These are phyloP conservation scores for Venturia pyrina DNA, from an alignment of 2,329 filamentous ascomycete genomes.

Conservation along the genomic window DNA sequence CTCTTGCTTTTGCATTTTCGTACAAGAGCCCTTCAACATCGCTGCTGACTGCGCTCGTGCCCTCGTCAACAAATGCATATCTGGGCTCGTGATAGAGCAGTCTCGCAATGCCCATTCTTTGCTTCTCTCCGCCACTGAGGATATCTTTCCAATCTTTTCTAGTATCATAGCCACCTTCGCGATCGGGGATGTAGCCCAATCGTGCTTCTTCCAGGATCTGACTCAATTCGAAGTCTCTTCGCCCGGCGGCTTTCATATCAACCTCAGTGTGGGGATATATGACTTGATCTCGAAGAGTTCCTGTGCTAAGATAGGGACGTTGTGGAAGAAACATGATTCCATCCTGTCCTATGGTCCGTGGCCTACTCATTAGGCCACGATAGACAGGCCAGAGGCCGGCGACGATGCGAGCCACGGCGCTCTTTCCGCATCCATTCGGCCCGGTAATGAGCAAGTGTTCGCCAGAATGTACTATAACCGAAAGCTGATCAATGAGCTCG, in stretches of 20 bases:
- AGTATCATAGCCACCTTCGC: conserved; percentile 94
- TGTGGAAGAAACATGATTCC: conserved; percentile 99
- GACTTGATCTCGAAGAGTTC: conserved; percentile 90
- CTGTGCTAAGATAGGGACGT: conserved; percentile 81
- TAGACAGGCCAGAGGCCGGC: conserved; percentile 96
- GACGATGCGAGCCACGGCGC: conserved; percentile 73
- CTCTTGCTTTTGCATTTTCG: conserved; percentile 82
- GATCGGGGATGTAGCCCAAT: conserved; percentile 78
- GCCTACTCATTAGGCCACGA: conserved; percentile 79
- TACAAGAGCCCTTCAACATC: conserved; percentile 93
- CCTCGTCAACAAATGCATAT: conserved; percentile 92
- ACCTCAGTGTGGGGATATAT: conserved; percentile 94
- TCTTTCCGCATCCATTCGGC: conserved; percentile 90
- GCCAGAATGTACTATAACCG: conserved; percentile 78
- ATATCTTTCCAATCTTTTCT: conserved; percentile 98
- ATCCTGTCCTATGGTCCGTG: conserved; percentile 68
- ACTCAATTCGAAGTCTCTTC: conserved; percentile 68
- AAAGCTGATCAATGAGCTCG: conserved; percentile 78
- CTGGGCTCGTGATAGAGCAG: conserved; percentile 89
- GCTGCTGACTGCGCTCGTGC: conserved; percentile 84
- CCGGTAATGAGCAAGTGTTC: conserved; percentile 94
- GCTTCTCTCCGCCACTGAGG: conserved; percentile 93
- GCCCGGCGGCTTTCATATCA: conserved; percentile 78
- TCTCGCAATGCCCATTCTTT: conserved; percentile 83
- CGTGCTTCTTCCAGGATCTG: conserved; percentile 71